phyloP scores from a whole-genome alignment of 305 asterid species.

The Fraxinus paxiana region DNA sequence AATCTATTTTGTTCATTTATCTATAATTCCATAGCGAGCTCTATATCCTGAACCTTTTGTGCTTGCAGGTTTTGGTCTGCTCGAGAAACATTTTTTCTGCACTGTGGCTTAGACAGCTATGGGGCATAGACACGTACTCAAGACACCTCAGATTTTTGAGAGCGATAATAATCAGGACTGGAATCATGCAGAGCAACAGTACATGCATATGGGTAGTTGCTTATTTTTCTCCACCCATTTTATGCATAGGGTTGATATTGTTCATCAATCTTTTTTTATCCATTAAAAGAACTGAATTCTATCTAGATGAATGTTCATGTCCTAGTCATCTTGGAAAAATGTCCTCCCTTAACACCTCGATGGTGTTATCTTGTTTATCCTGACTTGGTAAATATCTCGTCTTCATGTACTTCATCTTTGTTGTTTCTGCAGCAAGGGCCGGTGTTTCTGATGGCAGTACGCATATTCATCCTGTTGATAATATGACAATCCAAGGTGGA shows the following conservation, averaged over 20 bases:
- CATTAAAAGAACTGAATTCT: slow-evolving; percentile 5
- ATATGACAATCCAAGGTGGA: slow-evolving; percentile 38
- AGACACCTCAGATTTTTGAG: slow-evolving; percentile 39
- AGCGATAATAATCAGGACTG: slow-evolving; percentile 40
- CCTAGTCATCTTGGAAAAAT: slow-evolving; percentile 3
- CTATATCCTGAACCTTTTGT: slow-evolving; percentile 18
- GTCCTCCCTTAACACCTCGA: slow-evolving; percentile 2
- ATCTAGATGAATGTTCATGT: background rate
- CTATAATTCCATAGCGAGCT: background rate
- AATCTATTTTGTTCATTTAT: slow-evolving; percentile 9
- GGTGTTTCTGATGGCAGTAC: slow-evolving; percentile 46
- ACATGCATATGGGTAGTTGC: slow-evolving; percentile 28
- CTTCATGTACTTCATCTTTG: slow-evolving; percentile 11
- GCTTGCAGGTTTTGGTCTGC: slow-evolving; percentile 30
- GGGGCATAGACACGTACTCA: slow-evolving; percentile 44
- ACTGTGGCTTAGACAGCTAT: slow-evolving; percentile 22
- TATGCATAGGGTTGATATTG: background rate
- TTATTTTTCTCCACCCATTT: background rate
- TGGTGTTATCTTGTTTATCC: background rate
- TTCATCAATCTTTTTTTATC: background rate
- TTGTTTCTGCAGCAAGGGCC: slow-evolving; percentile 43
- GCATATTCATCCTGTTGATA: slow-evolving; percentile 46
- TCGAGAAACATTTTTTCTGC: slow-evolving; percentile 11
- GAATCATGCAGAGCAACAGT: slow-evolving; percentile 40
- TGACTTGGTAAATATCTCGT: background rate